Percentiles rank a stretch among this genome's conserved stretches.
These are phyloP conservation scores for Hordeum marinum DNA, from an alignment of 176 grass and related monocot species.

Conservation along the genomic window DNA sequence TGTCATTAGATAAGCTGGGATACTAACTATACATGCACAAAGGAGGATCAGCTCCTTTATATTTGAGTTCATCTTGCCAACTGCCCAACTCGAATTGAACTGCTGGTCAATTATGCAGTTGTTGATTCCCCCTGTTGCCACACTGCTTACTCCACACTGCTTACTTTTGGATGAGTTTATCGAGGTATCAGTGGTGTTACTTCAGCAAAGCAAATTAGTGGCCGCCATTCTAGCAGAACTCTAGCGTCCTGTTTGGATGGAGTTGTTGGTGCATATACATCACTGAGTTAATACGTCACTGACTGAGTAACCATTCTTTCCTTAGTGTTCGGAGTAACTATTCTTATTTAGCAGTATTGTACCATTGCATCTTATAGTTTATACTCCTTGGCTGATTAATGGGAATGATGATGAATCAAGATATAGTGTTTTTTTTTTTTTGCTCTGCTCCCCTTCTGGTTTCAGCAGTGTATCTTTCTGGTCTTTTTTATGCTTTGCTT, in stretches of 20 bases:
- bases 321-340: background rate
- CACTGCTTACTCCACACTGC: background rate
- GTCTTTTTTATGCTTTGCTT: too few species aligned
- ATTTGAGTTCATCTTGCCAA: background rate
- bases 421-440: too few species aligned
- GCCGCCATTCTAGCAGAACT: background rate
- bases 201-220: conserved; percentile 2
- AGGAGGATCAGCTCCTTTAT: too few species aligned
- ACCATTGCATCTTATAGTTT: background rate
- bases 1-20: too few species aligned
- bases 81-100: background rate
- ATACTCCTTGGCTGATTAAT: background rate
- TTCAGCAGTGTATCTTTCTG: too few species aligned
- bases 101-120: background rate
- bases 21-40: too few species aligned
- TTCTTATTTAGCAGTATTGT: background rate
- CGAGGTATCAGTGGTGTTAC: background rate
- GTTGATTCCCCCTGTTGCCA: background rate
- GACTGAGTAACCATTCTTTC: background rate
- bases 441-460: too few species aligned
- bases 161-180: background rate
- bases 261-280: background rate
- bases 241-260: background rate
- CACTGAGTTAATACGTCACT: background rate
- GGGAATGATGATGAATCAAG: background rate